phyloP scores from a whole-genome alignment of 306 rosid species.

The Gillenia trifoliata region DNA sequence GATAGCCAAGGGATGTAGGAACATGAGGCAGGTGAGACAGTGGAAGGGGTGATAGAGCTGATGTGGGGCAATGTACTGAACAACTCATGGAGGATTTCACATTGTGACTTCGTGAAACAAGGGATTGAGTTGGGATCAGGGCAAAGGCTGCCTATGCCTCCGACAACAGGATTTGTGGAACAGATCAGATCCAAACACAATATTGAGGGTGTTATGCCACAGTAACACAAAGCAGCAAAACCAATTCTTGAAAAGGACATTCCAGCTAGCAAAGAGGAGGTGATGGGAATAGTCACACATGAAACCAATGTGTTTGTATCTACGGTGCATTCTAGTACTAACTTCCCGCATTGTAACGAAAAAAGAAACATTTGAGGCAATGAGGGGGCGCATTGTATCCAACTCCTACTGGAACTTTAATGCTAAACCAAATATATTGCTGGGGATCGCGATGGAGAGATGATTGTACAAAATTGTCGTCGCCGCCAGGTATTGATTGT shows the following conservation, averaged over 20 bases:
- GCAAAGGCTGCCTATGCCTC: slow-evolving; percentile 78
- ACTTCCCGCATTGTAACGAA: slow-evolving; percentile 5
- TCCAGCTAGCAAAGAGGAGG: slow-evolving; percentile 80
- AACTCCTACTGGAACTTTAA: background rate
- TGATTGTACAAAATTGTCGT: background rate
- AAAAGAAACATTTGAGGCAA: background rate
- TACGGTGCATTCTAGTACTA: slow-evolving; percentile 6
- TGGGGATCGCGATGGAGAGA: background rate
- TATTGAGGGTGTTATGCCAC: slow-evolving; percentile 79
- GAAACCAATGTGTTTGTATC: slow-evolving; percentile 5
- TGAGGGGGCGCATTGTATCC: slow-evolving; percentile 14
- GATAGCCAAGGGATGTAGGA: slow-evolving; percentile 56
- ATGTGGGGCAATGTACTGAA: slow-evolving; percentile 71
- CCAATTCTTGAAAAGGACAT: slow-evolving; percentile 71
- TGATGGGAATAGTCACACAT: slow-evolving; percentile 28
- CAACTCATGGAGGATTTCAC: slow-evolving; percentile 80
- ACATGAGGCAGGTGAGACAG: slow-evolving; percentile 68
- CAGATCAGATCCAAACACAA: slow-evolving; percentile 80
- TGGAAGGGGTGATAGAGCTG: slow-evolving; percentile 63
- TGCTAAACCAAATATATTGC: slow-evolving; percentile 1
- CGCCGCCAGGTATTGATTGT: background rate
- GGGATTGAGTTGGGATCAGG: slow-evolving; percentile 61
- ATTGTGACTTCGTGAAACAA: slow-evolving; percentile 61
- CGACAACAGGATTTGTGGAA: slow-evolving; percentile 90
- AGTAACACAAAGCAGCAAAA: slow-evolving; percentile 68